Percentiles rank a stretch among this genome's conserved stretches.
Evolutionary conservation across 768 basidiomycete species (phyloP).

Genomic region (Bullera alba): DNA sequence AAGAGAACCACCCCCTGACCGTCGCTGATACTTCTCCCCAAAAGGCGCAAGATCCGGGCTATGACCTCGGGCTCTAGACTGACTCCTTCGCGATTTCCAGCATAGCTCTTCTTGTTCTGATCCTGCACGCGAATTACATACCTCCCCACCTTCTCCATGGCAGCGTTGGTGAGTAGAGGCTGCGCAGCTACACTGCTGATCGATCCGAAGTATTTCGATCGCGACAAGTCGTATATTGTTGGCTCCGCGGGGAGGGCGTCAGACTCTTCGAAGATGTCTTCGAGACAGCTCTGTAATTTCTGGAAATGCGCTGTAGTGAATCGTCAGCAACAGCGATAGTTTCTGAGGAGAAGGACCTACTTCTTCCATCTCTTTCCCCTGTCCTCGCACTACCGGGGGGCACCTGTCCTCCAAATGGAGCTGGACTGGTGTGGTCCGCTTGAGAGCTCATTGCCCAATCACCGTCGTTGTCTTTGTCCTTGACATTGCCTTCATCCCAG

Average conservation of each 20-base stretch:
- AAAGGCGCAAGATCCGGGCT: conserved; percentile 62
- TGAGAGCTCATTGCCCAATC: conserved; percentile 31
- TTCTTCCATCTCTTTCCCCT: conserved; percentile 34
- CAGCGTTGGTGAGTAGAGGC: conserved; percentile 59
- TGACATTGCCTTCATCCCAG: conserved; percentile 26
- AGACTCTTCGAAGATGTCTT: conserved; percentile 78
- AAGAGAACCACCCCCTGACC: conserved; percentile 74
- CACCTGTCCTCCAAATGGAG: conserved; percentile 3
- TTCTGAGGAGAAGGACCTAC: conserved; percentile 16
- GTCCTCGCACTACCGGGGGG: conserved; percentile 26
- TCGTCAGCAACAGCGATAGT: conserved; percentile 6
- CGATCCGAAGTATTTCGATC: conserved; percentile 31
- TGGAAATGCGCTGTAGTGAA: conserved; percentile 47
- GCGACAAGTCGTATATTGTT: conserved; percentile 52
- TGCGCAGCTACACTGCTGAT: conserved; percentile 8
- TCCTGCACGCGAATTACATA: conserved; percentile 52
- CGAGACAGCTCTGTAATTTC: conserved; percentile 66
- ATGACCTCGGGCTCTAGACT: conserved; percentile 60
- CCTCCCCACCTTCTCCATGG: conserved; percentile 18
- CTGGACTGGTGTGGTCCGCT: conserved; percentile 1
- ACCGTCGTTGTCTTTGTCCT: conserved; percentile 20
- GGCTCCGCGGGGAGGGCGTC: conserved; percentile 61
- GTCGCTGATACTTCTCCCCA: conserved; percentile 70
- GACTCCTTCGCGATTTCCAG: no score
- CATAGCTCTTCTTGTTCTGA: conserved; percentile 54